Evolutionary conservation across 305 asterid species (phyloP), one percentile per base, ranked within the genome.

Genomic region (Rubia tinctorum): DNA sequence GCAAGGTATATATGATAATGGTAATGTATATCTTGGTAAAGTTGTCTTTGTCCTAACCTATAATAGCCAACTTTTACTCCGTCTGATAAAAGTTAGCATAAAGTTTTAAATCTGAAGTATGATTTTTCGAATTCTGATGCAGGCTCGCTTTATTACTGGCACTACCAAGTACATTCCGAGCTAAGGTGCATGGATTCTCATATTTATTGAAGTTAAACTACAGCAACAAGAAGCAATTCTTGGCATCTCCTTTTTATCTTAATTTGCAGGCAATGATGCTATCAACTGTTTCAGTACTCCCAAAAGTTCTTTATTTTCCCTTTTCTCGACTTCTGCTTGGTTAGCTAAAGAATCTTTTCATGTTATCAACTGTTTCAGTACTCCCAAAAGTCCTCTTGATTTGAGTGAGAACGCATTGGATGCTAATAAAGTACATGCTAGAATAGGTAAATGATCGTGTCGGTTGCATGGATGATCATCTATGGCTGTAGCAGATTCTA

Each of bases 1-100:
- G 97, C 82, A 88, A 84, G 97, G 97, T 88, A n/a, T n/a, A n/a
- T 88, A 82, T 51, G 69, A 60, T 42, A 71, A 13, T 74, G 25
- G 14, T 47, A 30, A 30, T 30, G 3, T 30, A 37, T 69, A 23
- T 15, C 25, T 25, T 27, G 56, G 14, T 1, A 56, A 5, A 13
- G 53, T 12, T 15, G 39, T 70, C 56, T 49, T 14, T 49, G n/a
- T 49, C 56, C n/a, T 49, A 49, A 49, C 20, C 3, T 18, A 0
- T 49, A 49, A 49, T 15, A 49, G 56, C 10, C 13, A 11, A 37
- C 3, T 37, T 37, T 37, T 37, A 6, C 40, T 37, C 2, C 56
- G 0, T 37, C 40, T 49, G 56, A 49, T 49, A 49, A 49, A 49
- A 15, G 20, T 49, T 18, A 53, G 8, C n/a, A 53, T 7, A 9